Percentiles rank a stretch among this genome's conserved stretches.
These are phyloP conservation scores for Colletotrichum sp. DNA, from an alignment of 2,329 filamentous ascomycete species.

Conservation along the genomic window DNA sequence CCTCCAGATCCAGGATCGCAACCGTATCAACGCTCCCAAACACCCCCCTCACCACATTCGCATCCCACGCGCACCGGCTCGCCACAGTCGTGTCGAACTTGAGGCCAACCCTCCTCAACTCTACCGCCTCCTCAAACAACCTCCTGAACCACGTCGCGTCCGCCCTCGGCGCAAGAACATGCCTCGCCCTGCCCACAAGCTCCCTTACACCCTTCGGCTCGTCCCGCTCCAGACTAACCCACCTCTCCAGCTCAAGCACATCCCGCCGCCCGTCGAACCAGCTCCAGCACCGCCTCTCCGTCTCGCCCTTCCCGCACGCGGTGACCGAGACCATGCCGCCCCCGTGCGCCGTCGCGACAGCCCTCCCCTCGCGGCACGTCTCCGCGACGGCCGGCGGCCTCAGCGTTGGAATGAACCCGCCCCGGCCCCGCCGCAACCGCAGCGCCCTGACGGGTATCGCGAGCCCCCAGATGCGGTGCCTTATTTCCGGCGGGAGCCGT, in stretches of 20 bases:
- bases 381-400: neutral
- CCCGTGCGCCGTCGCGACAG: neutral
- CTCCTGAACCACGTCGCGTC: slow-evolving; percentile 6
- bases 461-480: slow-evolving; percentile 4
- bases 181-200: neutral
- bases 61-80: neutral
- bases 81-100: neutral
- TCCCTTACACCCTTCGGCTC: neutral
- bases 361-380: slow-evolving; percentile 4
- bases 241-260: slow-evolving; percentile 10
- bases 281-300: neutral
- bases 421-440: neutral
- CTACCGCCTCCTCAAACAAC: neutral
- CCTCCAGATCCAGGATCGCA: neutral
- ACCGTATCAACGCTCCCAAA: neutral
- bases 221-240: neutral
- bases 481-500: slow-evolving; percentile 9
- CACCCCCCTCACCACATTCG: neutral
- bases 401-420: neutral
- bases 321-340: neutral
- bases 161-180: slow-evolving; percentile 2
- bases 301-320: neutral
- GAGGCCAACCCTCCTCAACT: neutral
- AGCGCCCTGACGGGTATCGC: neutral
- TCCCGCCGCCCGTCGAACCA: slow-evolving; percentile 11